Percentiles rank a stretch among this genome's conserved stretches.
These are phyloP conservation scores for Leishmania mexicana DNA, from an alignment of 208 protist species.

Conservation along the genomic window DNA sequence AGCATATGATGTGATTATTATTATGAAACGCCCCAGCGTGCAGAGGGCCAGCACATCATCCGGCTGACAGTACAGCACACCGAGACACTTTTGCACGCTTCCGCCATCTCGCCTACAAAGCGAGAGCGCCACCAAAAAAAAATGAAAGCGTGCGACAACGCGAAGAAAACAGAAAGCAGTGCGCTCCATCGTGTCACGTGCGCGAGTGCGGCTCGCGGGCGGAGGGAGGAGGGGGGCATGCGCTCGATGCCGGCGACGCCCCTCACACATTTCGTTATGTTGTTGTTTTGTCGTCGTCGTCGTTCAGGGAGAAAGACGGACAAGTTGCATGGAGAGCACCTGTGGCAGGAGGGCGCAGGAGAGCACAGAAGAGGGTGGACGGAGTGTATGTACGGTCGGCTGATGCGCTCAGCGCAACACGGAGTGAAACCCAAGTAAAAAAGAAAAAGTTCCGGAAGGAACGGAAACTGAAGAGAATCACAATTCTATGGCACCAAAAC, in stretches of 20 bases:
- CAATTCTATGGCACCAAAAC: conserved; percentile 1
- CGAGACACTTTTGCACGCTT: not conserved
- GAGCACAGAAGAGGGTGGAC: not conserved
- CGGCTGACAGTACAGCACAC: not conserved
- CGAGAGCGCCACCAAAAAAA: not conserved
- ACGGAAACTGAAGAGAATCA: not conserved
- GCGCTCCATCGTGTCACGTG: not conserved
- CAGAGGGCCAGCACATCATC: not conserved
- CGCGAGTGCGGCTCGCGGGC: not conserved
- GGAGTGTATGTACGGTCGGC: not conserved
- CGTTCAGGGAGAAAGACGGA: not conserved
- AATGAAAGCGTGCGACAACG: not conserved
- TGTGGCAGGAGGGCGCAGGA: not conserved
- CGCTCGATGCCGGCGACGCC: not conserved
- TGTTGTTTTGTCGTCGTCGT: not conserved
- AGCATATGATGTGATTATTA: no score
- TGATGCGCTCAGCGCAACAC: not conserved
- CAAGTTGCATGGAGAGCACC: not conserved
- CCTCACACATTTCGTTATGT: not conserved
- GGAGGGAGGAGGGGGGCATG: not conserved
- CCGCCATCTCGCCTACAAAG: not conserved
- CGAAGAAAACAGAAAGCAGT: conserved; percentile 4
- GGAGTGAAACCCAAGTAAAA: not conserved
- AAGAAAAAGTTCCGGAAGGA: not conserved
- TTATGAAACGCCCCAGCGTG: not conserved